phyloP scores from a whole-genome alignment of 495 filamentous ascomycete species.

The Xylaria nigripes region DNA sequence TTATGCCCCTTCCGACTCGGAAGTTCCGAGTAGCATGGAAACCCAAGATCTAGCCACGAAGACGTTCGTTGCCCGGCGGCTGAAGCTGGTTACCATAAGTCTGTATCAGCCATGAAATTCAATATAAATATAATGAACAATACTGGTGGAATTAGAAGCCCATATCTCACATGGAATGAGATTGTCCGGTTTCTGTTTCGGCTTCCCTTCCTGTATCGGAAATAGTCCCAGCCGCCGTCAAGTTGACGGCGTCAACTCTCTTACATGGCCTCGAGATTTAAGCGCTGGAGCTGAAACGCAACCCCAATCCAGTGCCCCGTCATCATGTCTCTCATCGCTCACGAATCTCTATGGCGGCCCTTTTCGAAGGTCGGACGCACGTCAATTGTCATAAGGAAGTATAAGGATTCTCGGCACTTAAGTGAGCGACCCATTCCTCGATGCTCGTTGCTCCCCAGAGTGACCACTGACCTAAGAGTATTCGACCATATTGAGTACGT shows the following conservation, averaged over 20 bases:
- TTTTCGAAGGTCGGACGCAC: too few species aligned
- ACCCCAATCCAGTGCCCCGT: background rate
- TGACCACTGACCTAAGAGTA: too few species aligned
- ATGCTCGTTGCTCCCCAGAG: background rate
- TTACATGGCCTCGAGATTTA: background rate
- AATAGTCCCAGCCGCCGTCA: background rate
- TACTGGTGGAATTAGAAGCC: constrained; percentile 1
- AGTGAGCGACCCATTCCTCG: too few species aligned
- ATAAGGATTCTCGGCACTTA: too few species aligned
- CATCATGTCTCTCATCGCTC: background rate
- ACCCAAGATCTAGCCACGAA: background rate
- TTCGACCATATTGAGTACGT: too few species aligned
- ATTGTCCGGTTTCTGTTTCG: background rate
- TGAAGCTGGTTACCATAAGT: background rate
- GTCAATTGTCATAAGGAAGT: too few species aligned
- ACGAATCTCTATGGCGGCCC: background rate
- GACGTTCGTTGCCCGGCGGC: background rate
- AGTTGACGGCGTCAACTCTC: too few species aligned
- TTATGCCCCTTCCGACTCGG: background rate
- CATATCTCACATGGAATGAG: background rate
- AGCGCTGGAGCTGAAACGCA: background rate
- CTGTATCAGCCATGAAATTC: background rate
- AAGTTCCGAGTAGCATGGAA: background rate
- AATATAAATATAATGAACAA: background rate
- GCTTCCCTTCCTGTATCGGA: background rate